Evolutionary conservation across 805 yeast genomes (phyloP).

Genomic region (Candida qinlingensis): DNA sequence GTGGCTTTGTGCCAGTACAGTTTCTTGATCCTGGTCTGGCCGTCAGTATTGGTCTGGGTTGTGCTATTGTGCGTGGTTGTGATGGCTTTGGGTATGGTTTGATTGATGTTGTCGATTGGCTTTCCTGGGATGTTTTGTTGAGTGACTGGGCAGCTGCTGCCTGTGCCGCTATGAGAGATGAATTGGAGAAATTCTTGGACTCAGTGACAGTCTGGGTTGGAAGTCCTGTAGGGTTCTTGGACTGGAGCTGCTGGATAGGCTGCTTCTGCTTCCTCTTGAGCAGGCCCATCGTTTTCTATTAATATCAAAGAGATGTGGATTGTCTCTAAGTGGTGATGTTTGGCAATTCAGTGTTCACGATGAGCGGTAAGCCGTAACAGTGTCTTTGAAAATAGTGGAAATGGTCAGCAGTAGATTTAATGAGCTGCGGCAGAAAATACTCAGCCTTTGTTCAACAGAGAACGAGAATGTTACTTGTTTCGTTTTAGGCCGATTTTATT

Average conservation of each 20-base stretch:
- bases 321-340: neutral
- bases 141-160: slow-evolving; percentile 18
- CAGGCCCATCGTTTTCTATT: slow-evolving; percentile 17
- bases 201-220: slow-evolving; percentile 6
- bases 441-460: neutral
- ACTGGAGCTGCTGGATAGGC: slow-evolving; percentile 14
- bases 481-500: neutral
- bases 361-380: no score
- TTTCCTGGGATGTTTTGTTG: neutral
- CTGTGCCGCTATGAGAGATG: slow-evolving; percentile 22
- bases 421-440: neutral
- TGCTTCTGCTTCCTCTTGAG: slow-evolving; percentile 16
- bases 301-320: neutral
- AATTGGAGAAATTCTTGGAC: neutral
- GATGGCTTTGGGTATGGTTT: neutral
- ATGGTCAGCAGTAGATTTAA: neutral
- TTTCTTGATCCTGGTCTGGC: neutral
- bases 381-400: no score
- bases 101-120: neutral
- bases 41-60: neutral
- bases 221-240: slow-evolving; percentile 21
- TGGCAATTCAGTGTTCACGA: no score
- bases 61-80: neutral
- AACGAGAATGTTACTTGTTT: neutral
- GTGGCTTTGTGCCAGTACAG: neutral